Conservation (phyloP, 164 flowering plant species). For the Warburgia ugandensis region DNA sequence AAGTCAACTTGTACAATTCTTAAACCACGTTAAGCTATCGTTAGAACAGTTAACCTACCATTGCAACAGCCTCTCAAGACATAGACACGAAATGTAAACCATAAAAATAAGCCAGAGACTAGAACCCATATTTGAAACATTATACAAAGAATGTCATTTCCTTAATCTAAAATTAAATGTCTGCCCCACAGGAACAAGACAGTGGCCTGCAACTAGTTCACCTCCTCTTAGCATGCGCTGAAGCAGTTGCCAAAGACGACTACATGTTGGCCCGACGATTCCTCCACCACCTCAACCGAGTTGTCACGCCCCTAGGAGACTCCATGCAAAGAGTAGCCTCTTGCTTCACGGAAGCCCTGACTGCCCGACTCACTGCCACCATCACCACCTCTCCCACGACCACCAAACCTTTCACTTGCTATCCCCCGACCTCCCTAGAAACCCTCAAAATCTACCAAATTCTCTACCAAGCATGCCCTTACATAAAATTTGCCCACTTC, state of each 20-base stretch:
- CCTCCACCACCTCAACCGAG: constrained; percentile 52
- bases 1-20: no score
- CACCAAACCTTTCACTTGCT: constrained; percentile 30
- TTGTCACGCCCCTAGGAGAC: constrained; percentile 54
- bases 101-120: no score
- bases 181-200: constrained; percentile 39
- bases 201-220: constrained; percentile 75
- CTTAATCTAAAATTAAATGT: no score
- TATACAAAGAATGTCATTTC: no score
- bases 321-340: constrained; percentile 78
- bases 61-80: no score
- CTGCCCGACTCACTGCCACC: constrained; percentile 47
- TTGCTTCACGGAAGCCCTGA: constrained; percentile 67
- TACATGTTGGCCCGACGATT: constrained; percentile 46
- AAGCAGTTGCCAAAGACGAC: constrained; percentile 67
- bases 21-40: no score
- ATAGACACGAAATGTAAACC: no score
- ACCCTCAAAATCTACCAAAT: constrained; percentile 56
- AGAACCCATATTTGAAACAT: no score
- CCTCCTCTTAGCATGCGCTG: constrained; percentile 72
- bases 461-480: constrained; percentile 74
- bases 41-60: no score
- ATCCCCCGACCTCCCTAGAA: constrained; percentile 46
- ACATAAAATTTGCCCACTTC: constrained; percentile 70
- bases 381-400: constrained; percentile 31